phyloP scores from a whole-genome alignment of 169 alveolate species.

The Pseudocohnilembus persalinus region DNA sequence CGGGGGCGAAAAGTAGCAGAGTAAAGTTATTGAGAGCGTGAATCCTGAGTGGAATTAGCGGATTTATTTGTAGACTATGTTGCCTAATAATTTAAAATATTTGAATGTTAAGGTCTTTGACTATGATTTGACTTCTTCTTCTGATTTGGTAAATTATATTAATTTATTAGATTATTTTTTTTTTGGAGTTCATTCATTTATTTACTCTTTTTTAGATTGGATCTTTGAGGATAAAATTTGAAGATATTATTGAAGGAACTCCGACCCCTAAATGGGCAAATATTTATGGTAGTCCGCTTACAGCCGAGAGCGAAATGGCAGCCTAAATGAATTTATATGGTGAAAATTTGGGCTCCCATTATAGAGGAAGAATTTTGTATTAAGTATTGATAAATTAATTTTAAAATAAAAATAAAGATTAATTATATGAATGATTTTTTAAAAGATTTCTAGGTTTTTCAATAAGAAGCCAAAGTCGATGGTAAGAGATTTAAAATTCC shows the following conservation, averaged over 20 bases:
- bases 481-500: slow-evolving; percentile 43
- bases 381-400: neutral
- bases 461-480: slow-evolving; percentile 53
- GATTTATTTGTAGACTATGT: slow-evolving; percentile 19
- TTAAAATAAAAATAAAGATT: neutral
- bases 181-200: neutral
- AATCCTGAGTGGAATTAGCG: slow-evolving; percentile 58
- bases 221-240: slow-evolving; percentile 47
- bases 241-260: slow-evolving; percentile 30
- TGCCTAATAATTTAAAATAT: slow-evolving; percentile 47
- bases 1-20: slow-evolving; percentile 33
- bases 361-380: slow-evolving; percentile 62
- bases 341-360: slow-evolving; percentile 55
- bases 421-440: too few species aligned
- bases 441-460: slow-evolving; percentile 28
- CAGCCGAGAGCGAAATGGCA: slow-evolving; percentile 51
- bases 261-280: slow-evolving; percentile 59
- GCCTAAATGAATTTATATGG: slow-evolving; percentile 65
- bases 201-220: slow-evolving; percentile 54
- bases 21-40: slow-evolving; percentile 30
- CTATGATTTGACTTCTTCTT: slow-evolving; percentile 24
- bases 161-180: too few species aligned
- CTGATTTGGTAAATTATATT: neutral
- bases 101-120: slow-evolving; percentile 32
- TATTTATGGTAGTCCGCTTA: slow-evolving; percentile 61